These are phyloP conservation scores for Tolypocladium album DNA, from an alignment of 2,329 filamentous ascomycete species.

Conservation along the genomic window DNA sequence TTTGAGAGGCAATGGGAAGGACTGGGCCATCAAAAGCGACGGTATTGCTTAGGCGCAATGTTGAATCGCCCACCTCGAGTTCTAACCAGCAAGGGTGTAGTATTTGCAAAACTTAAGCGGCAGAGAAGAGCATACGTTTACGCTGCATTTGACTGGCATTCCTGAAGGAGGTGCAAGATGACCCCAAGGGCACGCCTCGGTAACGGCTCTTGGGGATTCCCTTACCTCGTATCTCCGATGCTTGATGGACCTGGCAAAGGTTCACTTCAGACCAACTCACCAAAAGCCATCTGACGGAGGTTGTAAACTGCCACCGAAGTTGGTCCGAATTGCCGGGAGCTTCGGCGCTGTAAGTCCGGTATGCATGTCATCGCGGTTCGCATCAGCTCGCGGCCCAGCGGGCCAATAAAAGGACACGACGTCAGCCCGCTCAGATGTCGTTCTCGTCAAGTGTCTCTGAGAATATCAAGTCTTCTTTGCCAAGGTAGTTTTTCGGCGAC, in stretches of 20 bases:
- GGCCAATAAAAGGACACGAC: not conserved
- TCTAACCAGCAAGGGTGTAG: not conserved
- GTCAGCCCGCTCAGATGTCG: not conserved
- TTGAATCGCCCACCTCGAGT: not conserved
- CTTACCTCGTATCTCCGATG: not conserved
- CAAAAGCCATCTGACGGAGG: not conserved
- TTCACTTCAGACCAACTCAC: not conserved
- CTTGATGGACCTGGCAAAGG: not conserved
- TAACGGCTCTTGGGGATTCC: not conserved
- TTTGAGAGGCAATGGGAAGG: no score
- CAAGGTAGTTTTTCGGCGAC: not conserved
- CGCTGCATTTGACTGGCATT: no score
- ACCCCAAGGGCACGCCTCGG: no score
- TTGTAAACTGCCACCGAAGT: not conserved
- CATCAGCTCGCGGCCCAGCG: not conserved
- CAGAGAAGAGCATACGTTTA: no score
- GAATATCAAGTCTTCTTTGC: not conserved
- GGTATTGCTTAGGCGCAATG: not conserved
- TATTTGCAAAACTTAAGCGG: not conserved
- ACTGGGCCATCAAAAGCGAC: not conserved
- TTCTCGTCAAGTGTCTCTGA: not conserved
- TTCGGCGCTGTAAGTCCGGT: not conserved
- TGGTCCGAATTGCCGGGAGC: not conserved
- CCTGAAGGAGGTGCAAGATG: no score
- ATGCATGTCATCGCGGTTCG: not conserved